These are phyloP conservation scores for Saposhnikovia divaricata DNA, from an alignment of 129 eudicot genomes.

Conservation along the genomic window DNA sequence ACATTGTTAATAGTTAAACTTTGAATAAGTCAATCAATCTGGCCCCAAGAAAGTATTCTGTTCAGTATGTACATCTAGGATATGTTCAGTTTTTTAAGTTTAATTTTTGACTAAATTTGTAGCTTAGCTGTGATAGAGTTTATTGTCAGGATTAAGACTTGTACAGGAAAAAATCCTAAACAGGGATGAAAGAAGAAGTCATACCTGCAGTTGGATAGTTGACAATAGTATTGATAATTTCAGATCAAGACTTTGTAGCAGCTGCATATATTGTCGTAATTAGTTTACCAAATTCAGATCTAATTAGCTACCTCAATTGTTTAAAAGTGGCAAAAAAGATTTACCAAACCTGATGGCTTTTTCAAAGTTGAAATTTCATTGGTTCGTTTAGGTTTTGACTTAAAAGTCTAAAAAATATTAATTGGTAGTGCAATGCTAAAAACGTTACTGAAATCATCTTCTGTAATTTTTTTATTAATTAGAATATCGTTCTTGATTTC, in stretches of 20 bases:
- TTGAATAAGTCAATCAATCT: neutral
- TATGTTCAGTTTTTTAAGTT: neutral
- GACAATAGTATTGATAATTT: neutral
- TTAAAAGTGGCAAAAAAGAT: neutral
- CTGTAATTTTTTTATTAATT: no score
- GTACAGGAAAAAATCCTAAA: neutral
- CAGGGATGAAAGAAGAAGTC: conserved; percentile 9
- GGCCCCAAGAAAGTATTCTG: neutral
- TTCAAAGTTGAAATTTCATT: neutral
- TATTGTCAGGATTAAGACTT: neutral
- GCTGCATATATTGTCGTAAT: neutral
- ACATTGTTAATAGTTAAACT: neutral
- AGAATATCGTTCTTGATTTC: neutral
- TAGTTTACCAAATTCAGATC: neutral
- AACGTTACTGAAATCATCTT: no score
- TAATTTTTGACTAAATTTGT: neutral
- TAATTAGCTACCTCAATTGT: neutral
- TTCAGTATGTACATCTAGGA: neutral
- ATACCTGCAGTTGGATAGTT: conserved; percentile 3
- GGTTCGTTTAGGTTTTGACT: neutral
- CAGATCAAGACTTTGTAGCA: neutral
- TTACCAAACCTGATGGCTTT: neutral
- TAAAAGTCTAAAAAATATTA: no score
- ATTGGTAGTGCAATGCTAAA: neutral
- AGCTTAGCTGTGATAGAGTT: neutral